Base-by-base conservation (phyloP, 176 grass and related monocot species). In the Aegilops longissima region DNA sequence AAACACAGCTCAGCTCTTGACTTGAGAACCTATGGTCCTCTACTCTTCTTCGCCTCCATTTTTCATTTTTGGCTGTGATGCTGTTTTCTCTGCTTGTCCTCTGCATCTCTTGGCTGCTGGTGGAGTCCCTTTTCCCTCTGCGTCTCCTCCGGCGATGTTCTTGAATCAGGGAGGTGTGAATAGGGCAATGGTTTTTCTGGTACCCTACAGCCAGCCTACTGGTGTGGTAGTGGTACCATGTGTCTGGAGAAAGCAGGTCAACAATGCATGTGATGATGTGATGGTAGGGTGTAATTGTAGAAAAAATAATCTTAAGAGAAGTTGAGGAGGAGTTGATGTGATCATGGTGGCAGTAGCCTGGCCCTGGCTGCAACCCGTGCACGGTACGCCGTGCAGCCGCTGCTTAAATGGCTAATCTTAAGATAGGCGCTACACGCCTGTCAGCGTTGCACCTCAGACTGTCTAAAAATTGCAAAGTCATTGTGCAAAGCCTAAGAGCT, bases 231-330 rank as follows among this genome's bases (percentile, higher is more conserved):
- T 52, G 29, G 9, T 5, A n/a, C 27, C 29, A 9, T 52, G 73
- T 76, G 73, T 76, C 72, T 18, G 13, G 12, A 5, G 73, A 76
- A 74, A 80, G 81, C 85, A 62, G 76, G 69, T 80, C 81, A 84
- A 65, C 49, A 87, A 63, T 42, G 81, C 85, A 88, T 84, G 85
- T 83, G 80, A 71, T 17, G 51, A 17, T 7, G 81, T 20, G 45
- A 76, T 33, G 45, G 25, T 56, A 77, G 44, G 51, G 47, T 54
- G 44, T 76, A 76, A 16, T 40, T 40, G 5, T 18, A 51, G 47
- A 75, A 3, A 12, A 44, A 17, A 73, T 24, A 42, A 25, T 25
- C 25, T 25, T 25, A 25, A 25, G 25, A 25, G 25, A 25, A 25
- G 25, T 25, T 40, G 13, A 54, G 14, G n/a, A 39, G 12, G 45